Conservation (phyloP, 805 yeast species). For the Blastobotrys peoriensis region DNA sequence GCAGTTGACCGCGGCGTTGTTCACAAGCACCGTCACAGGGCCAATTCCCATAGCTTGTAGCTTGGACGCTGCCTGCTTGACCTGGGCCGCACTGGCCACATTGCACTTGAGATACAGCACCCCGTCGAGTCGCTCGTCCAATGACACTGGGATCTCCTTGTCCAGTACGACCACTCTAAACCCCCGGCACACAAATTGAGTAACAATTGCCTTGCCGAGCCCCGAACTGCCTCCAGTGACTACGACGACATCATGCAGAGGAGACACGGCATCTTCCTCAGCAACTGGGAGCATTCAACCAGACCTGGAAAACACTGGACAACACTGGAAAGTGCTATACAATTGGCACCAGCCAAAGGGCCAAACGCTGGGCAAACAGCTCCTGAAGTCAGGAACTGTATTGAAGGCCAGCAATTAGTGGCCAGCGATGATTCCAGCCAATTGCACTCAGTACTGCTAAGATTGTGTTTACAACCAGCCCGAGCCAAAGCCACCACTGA, state of each 20-base stretch:
- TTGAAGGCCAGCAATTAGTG: too few species aligned
- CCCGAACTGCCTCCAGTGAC: slow-evolving; percentile 86
- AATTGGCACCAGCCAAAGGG: too few species aligned
- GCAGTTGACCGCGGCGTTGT: slow-evolving; percentile 74
- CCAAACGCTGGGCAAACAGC: too few species aligned
- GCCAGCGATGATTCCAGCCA: too few species aligned
- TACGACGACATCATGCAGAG: slow-evolving; percentile 49
- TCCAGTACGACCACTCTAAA: slow-evolving; percentile 65
- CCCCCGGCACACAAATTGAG: slow-evolving; percentile 36
- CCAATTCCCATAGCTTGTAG: slow-evolving; percentile 40
- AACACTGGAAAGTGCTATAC: too few species aligned
- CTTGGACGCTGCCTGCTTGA: slow-evolving; percentile 35
- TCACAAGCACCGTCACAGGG: slow-evolving; percentile 59
- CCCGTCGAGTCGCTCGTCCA: slow-evolving; percentile 30
- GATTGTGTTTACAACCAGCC: too few species aligned
- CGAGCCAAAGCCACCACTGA: too few species aligned
- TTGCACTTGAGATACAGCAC: slow-evolving; percentile 64
- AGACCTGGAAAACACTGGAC: too few species aligned
- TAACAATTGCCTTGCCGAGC: slow-evolving; percentile 61
- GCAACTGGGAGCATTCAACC: too few species aligned
- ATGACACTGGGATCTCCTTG: slow-evolving; percentile 36
- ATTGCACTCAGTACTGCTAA: too few species aligned
- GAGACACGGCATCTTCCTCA: too few species aligned
- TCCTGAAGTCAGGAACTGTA: too few species aligned
- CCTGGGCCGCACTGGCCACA: slow-evolving; percentile 47